Evolutionary conservation across 2,329 filamentous ascomycete genomes (phyloP).

Genomic region (Akanthomyces uredinophilus): DNA sequence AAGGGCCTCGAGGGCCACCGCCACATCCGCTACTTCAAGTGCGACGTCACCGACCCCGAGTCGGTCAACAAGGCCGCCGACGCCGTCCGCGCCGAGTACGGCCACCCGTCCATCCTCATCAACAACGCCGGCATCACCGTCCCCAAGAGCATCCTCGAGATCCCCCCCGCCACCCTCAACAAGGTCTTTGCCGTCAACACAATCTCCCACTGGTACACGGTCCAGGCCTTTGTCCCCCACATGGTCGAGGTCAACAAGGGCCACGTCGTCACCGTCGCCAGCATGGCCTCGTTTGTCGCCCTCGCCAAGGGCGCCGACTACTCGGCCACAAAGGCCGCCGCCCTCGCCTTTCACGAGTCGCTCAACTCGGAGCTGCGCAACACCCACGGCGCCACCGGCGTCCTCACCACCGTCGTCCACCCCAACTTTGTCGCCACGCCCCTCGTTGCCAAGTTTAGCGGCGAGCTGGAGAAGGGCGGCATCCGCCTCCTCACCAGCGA

Average conservation of each 20-base stretch:
- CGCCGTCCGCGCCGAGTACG: constrained; percentile 46
- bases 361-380: constrained; percentile 47
- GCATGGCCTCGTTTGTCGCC: constrained; percentile 51
- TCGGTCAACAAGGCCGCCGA: constrained; percentile 43
- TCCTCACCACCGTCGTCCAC: constrained; percentile 57
- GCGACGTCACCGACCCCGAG: constrained; percentile 55
- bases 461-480: constrained; percentile 17
- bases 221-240: constrained; percentile 56
- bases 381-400: constrained; percentile 50
- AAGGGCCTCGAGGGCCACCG: constrained; percentile 25
- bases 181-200: constrained; percentile 63
- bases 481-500: constrained; percentile 22
- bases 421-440: constrained; percentile 33
- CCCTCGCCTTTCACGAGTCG: constrained; percentile 59
- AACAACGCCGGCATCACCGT: constrained; percentile 42
- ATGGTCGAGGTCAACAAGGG: constrained; percentile 58
- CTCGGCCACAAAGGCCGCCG: constrained; percentile 54
- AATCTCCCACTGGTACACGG: constrained; percentile 56
- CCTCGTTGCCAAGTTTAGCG: constrained; percentile 21
- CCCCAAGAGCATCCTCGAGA: constrained; percentile 53
- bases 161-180: constrained; percentile 47
- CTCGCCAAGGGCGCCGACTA: constrained; percentile 60
- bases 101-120: constrained; percentile 58
- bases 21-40: constrained; percentile 59
- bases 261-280: constrained; percentile 62